Base-by-base conservation (phyloP, 2,329 filamentous ascomycete species). In the Talaromyces funiculosus region DNA sequence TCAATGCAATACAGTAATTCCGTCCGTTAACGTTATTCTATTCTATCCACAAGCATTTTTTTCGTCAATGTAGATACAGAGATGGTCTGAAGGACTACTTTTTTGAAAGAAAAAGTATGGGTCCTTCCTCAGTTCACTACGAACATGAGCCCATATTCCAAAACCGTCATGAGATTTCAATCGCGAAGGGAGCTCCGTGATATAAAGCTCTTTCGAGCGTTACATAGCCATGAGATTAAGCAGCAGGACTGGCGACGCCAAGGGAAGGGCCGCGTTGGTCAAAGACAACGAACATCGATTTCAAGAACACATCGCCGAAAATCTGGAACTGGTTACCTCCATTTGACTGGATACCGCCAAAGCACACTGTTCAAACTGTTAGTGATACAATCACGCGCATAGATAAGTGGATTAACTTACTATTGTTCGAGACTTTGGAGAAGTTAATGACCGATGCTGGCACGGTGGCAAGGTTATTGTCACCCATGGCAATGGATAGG, bases 291-390 rank as follows among this genome's bases (percentile, higher is more conserved):
- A 86, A 84, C 65, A 84, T 78, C 4, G 82, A 77, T 73, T 82
- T 84, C 67, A 87, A 78, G 72, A 86, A 81, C 26, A 81, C 78
- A 66, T 86, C 85, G n/a, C 85, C 85, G 59, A 81, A 81, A 55
- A 87, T 82, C 37, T 80, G 78, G 65, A 87, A 79, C 2, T 74
- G 72, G 53, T 82, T 81, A 57, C 83, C 81, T 61, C 81, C 77
- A 29, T 82, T 82, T 3, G 84, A 85, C 63, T 84, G 83, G 16
- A 87, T 73, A 18, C 84, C 84, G 49, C 85, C 85, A 55, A 84
- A 78, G 55, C 85, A 86, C 18, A 83, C 77, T 79, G 49, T n/a
- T 38, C 35, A 26, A 24, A 35, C n/a, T 40, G 64, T 71, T 60
- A 70, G 64, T 59, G 29, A 43, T 6, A 40, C 29, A 35, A 26